Percentiles rank a stretch among this genome's conserved stretches.
phyloP scores from a whole-genome alignment of 352 stramenopile genomes.

The Halophytophthora polymorphica region DNA sequence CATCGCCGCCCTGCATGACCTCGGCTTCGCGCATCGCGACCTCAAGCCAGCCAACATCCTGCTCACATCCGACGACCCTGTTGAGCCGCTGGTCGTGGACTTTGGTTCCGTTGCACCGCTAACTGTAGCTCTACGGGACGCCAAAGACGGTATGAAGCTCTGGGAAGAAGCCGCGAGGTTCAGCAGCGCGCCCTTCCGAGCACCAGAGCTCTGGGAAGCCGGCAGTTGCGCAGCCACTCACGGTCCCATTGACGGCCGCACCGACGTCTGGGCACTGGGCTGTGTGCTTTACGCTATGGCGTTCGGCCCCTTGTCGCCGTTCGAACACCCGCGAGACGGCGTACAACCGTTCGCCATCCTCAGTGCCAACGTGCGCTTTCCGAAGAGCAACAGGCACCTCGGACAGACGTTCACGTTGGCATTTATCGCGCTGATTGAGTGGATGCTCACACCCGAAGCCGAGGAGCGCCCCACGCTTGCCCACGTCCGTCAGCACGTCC shows the following conservation, averaged over 20 bases:
- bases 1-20: constrained; percentile 49
- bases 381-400: constrained; percentile 12
- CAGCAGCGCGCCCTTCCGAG: constrained; percentile 88
- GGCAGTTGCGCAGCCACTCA: constrained; percentile 13
- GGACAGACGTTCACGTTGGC: constrained; percentile 48
- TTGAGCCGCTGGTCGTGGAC: constrained; percentile 68
- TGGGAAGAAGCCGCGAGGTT: constrained; percentile 80
- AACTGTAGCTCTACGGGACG: constrained; percentile 19
- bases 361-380: constrained; percentile 66
- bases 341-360: constrained; percentile 55
- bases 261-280: constrained; percentile 91
- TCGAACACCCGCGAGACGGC: constrained; percentile 67
- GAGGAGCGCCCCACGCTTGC: constrained; percentile 58
- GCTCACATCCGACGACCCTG: constrained; percentile 32
- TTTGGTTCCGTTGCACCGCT: constrained; percentile 67
- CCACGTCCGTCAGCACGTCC: constrained; percentile 31
- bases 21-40: constrained; percentile 70
- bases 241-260: constrained; percentile 47
- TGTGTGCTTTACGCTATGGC: constrained; percentile 90
- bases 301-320: constrained; percentile 88
- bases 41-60: constrained; percentile 79
- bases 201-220: constrained; percentile 89
- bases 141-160: constrained; percentile 47
- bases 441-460: constrained; percentile 66
- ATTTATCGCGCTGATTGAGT: constrained; percentile 60